Conservation (phyloP, 2,329 filamentous ascomycete species). For the Penicillium sp. region DNA sequence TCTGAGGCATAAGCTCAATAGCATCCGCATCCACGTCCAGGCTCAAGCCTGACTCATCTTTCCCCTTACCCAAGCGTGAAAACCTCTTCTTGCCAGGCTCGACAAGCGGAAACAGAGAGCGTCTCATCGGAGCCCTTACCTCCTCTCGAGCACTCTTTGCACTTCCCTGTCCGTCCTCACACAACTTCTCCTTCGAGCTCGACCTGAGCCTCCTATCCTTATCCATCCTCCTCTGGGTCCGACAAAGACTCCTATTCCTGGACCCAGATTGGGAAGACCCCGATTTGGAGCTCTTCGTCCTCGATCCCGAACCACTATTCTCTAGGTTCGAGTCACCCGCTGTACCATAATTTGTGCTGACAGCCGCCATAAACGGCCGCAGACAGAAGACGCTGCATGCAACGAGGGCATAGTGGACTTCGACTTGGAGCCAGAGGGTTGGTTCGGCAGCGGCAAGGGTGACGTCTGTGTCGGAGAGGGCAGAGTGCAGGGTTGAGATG, state of each 20-base stretch:
- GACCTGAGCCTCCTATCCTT: not conserved
- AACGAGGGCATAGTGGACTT: conserved; percentile 34
- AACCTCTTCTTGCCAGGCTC: not conserved
- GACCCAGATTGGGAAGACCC: conserved; percentile 14
- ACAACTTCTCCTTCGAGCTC: conserved; percentile 6
- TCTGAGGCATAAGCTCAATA: conserved; percentile 16
- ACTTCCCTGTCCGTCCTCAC: not conserved
- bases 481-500: conserved; percentile 28
- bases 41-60: not conserved
- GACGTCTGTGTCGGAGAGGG: conserved; percentile 31
- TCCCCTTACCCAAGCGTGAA: conserved; percentile 1
- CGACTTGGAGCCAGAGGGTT: conserved; percentile 35
- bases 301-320: conserved; percentile 21
- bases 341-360: conserved; percentile 35
- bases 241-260: conserved; percentile 8
- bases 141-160: not conserved
- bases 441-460: conserved; percentile 32
- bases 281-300: conserved; percentile 18
- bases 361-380: conserved; percentile 35
- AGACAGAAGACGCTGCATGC: conserved; percentile 37
- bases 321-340: conserved; percentile 30
- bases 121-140: conserved; percentile 2
- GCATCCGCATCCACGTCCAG: conserved; percentile 6
- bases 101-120: conserved; percentile 15
- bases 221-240: conserved; percentile 7